These are phyloP conservation scores for Puya raimondii DNA, from an alignment of 176 grass and related monocot species.

Conservation along the genomic window DNA sequence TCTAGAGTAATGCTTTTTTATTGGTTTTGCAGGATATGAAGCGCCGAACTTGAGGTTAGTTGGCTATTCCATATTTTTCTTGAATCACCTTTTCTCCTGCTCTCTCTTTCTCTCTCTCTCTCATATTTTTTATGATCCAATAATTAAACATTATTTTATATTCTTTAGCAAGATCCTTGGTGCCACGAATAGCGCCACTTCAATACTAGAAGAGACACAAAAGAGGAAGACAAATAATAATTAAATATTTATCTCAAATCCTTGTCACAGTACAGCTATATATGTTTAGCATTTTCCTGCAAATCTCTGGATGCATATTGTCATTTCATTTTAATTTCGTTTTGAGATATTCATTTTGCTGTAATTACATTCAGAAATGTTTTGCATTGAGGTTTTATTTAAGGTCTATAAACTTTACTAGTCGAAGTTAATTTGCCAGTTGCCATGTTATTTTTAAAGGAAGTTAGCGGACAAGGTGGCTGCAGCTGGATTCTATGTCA, in stretches of 20 bases:
- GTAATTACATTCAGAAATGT: neutral
- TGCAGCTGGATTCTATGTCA: slow-evolving; percentile 26
- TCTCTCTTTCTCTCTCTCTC: too few species aligned
- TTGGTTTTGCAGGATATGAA: slow-evolving; percentile 27
- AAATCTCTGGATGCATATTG: too few species aligned
- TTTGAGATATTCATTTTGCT: neutral
- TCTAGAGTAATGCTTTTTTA: neutral
- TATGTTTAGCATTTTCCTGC: too few species aligned
- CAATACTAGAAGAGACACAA: too few species aligned
- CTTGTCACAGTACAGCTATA: too few species aligned
- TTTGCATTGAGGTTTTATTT: neutral
- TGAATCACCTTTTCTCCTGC: neutral
- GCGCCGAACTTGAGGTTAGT: slow-evolving; percentile 32
- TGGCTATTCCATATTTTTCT: neutral
- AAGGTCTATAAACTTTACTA: neutral
- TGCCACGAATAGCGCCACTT: too few species aligned
- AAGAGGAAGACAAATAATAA: too few species aligned
- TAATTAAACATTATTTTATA: too few species aligned
- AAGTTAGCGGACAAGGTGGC: slow-evolving; percentile 33
- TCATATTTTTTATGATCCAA: too few species aligned
- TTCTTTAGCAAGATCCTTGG: too few species aligned
- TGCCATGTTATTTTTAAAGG: slow-evolving; percentile 15
- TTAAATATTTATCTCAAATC: too few species aligned
- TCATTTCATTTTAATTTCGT: neutral
- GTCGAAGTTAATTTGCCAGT: neutral